These are phyloP conservation scores for Vaccinium darrowii DNA, from an alignment of 148 eudicot genomes.

Conservation along the genomic window DNA sequence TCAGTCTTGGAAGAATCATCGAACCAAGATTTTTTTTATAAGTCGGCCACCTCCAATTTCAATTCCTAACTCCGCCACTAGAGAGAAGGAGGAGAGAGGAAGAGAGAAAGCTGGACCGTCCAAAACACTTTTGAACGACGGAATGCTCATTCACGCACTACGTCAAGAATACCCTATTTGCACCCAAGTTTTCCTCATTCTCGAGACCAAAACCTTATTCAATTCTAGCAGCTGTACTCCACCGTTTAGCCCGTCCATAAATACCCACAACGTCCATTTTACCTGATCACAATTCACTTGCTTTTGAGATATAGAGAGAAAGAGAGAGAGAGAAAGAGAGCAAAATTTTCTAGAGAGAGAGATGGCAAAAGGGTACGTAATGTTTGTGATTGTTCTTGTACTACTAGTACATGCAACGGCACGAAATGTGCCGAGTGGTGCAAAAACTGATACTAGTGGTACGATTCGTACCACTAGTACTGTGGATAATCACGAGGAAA, in stretches of 20 bases:
- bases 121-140: too few relatives aligned
- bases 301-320: background rate
- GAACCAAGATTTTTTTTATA: too few relatives aligned
- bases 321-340: background rate
- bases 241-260: background rate
- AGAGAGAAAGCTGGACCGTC: too few relatives aligned
- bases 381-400: background rate
- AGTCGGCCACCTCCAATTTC: too few relatives aligned
- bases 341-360: background rate
- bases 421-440: background rate
- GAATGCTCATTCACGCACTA: too few relatives aligned
- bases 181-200: background rate
- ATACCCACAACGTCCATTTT: background rate
- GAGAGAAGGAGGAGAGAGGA: too few relatives aligned
- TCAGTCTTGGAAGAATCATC: too few relatives aligned
- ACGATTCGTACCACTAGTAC: background rate
- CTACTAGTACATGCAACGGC: background rate
- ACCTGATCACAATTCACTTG: background rate
- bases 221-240: background rate
- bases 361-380: background rate
- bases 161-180: too few relatives aligned
- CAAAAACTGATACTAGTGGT: background rate
- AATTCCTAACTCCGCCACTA: too few relatives aligned
- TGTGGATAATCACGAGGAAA: slow-evolving; percentile 5
- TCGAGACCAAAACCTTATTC: background rate